Base-by-base conservation (phyloP, 2,329 filamentous ascomycete genomes). In the Sporothrix luriei region DNA sequence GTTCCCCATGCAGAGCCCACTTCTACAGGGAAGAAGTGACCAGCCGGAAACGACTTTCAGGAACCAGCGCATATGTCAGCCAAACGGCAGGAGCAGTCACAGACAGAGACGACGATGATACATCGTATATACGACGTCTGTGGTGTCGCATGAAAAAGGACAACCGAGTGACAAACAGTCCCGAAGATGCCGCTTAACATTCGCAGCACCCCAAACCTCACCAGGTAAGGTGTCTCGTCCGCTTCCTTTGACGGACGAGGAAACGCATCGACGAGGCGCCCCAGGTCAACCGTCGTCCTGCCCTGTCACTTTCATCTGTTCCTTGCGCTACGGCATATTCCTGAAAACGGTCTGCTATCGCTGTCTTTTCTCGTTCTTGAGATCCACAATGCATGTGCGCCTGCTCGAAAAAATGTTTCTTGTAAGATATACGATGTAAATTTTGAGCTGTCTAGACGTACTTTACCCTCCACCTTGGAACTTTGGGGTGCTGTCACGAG, bases 321-420 rank as follows among this genome's bases (percentile, higher is more conserved):
- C 57, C 57, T 46, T 46, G 14, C 38, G 57, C 57, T 46, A 62
- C 57, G 21, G 57, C 57, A 26, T 9, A n/a, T 19, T 62, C 38
- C 38, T 43, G 55, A 24, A 61, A 24, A 38, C n/a, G 46, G 57
- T n/a, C 55, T 61, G 57, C 57, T 46, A 21, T 46, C 33, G 14
- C 43, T 21, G 46, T 38, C 40, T 38, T 11, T 11, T 38, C 4
- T 24, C 11, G 6, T 46, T 46, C 57, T 10, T 46, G 16, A 6
- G 29, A 19, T 46, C 38, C 38, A 61, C 57, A 46, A 43, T 55
- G 51, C 65, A 55, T 67, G 65, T 55, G 40, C 51, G 21, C 38
- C 49, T 40, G 14, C 38, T 38, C n/a, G 38, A 26, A 11, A 21
- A 16, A 38, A 33, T 55, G 24, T 26, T 29, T 33, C 14, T 54